Evolutionary conservation across 257 asterid species (phyloP), one percentile per base, ranked within the genome.

Genomic region (Ilex asprella): DNA sequence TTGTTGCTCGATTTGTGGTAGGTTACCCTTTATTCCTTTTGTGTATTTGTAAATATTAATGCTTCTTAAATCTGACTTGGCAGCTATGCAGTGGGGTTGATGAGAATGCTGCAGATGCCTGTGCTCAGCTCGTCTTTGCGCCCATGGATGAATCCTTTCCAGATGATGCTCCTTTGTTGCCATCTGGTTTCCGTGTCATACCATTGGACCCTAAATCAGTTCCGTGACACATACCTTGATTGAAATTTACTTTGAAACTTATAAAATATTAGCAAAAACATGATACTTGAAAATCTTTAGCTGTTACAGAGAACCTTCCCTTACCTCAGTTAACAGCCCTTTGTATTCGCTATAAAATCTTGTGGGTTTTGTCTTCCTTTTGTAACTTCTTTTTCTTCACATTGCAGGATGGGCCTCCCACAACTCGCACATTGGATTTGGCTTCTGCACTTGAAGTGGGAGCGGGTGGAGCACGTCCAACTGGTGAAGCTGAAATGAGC

Each of bases 61-160:
- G 10, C 10, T 14, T 46, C 52, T 46, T 61, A 30, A 51, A 54
- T 46, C 7, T 50, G 51, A 53, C 11, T 53, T 57, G 32, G 56
- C 92, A 93, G 99, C 70, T 87, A 39, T 89, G 95, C 86, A 87
- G 88, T 31, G 99, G 96, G 55, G 79, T 85, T 12, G 95, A 93
- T 59, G 99, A 93, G 76, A 77, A 83, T 39, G 75, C 76, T 29
- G 75, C 78, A 7, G 95, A 96, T 50, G 74, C 89, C 31, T 92
- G 94, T 65, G 86, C 97, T 65, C 95, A 93, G 86, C 96, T 93
- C 7, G 92, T 93, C 59, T 93, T 93, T 76, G 94, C 97, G 39
- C 94, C 99, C 2, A 89, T 93, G 13, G 96, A 89, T 54, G 99
- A 87, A 68, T 82, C 95, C 16, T 87, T 93, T 47, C 91, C 95